phyloP scores from a whole-genome alignment of 495 filamentous ascomycete species.

The Halenospora varia region DNA sequence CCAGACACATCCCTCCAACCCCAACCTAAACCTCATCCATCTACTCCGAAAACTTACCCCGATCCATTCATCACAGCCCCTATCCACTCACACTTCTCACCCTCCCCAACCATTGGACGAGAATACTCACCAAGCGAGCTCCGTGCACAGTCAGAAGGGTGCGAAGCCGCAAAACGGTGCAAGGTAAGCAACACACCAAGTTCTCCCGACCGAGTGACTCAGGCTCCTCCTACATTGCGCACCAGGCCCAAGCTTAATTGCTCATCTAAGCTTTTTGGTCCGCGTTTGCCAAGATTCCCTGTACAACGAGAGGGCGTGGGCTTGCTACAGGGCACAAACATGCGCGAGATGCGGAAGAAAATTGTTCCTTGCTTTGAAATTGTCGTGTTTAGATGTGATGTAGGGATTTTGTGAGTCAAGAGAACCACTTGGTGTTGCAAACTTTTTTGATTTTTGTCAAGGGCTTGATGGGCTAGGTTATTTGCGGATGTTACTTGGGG shows the following conservation, averaged over 20 bases:
- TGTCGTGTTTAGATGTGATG: too few species aligned
- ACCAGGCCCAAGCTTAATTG: not conserved
- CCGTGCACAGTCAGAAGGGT: not conserved
- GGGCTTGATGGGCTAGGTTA: too few species aligned
- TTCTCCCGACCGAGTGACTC: constrained; percentile 8
- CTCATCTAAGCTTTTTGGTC: not conserved
- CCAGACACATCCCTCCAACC: not conserved
- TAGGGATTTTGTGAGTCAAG: too few species aligned
- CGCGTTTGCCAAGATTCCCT: too few species aligned
- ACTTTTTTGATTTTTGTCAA: too few species aligned
- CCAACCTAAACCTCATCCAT: not conserved
- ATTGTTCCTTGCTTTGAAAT: too few species aligned
- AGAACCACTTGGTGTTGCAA: too few species aligned
- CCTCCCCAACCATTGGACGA: not conserved
- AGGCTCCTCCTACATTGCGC: not conserved
- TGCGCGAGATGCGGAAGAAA: too few species aligned
- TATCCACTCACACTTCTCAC: not conserved
- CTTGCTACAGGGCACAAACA: too few species aligned
- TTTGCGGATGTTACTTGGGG: too few species aligned
- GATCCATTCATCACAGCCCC: not conserved
- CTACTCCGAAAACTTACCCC: not conserved
- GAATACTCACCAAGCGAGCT: not conserved
- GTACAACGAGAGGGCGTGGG: too few species aligned
- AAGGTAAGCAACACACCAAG: not conserved
- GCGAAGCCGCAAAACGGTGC: not conserved